Evolutionary conservation across 768 basidiomycete species (phyloP).

Genomic region (Cystofilobasidium bisporidii): DNA sequence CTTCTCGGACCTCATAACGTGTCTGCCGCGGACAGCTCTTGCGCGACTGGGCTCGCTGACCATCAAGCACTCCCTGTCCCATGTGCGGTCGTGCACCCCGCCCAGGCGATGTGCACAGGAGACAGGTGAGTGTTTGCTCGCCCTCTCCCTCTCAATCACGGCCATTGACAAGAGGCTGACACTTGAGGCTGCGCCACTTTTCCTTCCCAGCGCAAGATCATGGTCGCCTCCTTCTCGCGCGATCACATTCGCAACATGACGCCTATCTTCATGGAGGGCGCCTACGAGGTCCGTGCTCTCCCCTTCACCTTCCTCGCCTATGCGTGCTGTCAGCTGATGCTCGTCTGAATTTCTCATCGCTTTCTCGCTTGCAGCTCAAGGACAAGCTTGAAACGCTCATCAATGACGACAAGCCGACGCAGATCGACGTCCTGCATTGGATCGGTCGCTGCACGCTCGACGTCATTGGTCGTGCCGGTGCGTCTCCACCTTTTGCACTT

Average conservation of each 20-base stretch:
- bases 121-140: background rate
- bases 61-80: no score
- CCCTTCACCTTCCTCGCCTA: background rate
- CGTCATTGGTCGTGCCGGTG: conserved; percentile 40
- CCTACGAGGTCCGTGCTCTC: background rate
- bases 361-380: conserved; percentile 3
- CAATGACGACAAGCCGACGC: conserved; percentile 27
- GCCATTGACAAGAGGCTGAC: no score
- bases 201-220: conserved; percentile 9
- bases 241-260: background rate
- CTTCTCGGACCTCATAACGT: no score
- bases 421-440: conserved; percentile 45
- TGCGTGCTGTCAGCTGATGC: background rate
- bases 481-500: no score
- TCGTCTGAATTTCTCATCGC: no score
- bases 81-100: no score
- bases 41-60: no score
- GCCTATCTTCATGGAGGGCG: conserved; percentile 3
- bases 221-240: conserved; percentile 10
- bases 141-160: no score
- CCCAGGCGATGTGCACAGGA: conserved; percentile 12
- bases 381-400: conserved; percentile 3
- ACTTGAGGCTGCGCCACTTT: background rate
- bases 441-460: conserved; percentile 51
- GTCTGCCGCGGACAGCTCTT: no score